A percentile compares a stretch with the other conserved stretches of the same genome.
phyloP scores from a whole-genome alignment of 768 basidiomycete species.

The Daedaleopsis sinensis region DNA sequence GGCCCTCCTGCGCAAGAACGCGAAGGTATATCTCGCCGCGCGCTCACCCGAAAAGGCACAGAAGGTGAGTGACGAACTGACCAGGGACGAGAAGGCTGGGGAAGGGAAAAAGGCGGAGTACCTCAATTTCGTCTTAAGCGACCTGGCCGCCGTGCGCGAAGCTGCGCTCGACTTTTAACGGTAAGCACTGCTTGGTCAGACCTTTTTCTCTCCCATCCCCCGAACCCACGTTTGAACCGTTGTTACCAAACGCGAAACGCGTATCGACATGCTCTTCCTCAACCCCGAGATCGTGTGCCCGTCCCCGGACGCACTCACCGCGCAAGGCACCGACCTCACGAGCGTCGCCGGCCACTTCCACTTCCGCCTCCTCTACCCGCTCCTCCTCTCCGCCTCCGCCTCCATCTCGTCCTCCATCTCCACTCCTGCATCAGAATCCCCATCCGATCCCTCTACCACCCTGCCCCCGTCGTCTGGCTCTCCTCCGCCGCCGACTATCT shows the following conservation, averaged over 20 bases:
- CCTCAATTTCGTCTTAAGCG: constrained; percentile 44
- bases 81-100: constrained; percentile 25
- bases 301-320: constrained; percentile 42
- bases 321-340: constrained; percentile 53
- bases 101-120: constrained; percentile 42
- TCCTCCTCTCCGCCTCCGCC: constrained; percentile 31
- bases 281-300: constrained; percentile 52
- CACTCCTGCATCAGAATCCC: too few relatives aligned
- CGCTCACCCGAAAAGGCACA: constrained; percentile 46
- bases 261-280: constrained; percentile 51
- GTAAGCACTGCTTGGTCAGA: too few relatives aligned
- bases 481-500: constrained; percentile 40
- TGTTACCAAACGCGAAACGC: constrained; percentile 40
- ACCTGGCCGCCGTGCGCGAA: constrained; percentile 37
- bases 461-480: constrained; percentile 44
- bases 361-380: constrained; percentile 45
- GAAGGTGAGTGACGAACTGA: constrained; percentile 52
- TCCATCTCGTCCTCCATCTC: too few relatives aligned
- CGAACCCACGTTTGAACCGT: too few relatives aligned
- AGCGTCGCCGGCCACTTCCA: constrained; percentile 48
- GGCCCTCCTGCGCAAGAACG: constrained; percentile 55
- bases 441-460: too few relatives aligned
- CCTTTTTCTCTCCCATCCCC: too few relatives aligned
- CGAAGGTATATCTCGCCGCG: constrained; percentile 63
- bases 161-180: constrained; percentile 41